A percentile compares a stretch with the other conserved stretches of the same genome.
Conservation (phyloP, 805 yeast genomes). For the Komagataella phaffii region DNA sequence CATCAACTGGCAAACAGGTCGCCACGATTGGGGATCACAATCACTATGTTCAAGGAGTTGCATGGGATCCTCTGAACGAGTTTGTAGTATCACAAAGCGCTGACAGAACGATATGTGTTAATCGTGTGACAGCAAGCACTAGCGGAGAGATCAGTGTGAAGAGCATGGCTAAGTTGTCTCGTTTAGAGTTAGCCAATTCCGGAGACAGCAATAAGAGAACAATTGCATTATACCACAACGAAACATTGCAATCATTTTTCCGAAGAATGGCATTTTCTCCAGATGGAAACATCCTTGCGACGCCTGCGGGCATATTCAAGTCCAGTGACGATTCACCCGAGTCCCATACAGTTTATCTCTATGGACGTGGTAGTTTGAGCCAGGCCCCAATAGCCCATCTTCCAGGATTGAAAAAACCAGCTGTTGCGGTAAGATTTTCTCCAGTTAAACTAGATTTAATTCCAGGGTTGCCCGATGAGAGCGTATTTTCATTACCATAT, state of each 20-base stretch:
- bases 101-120: conserved; percentile 72
- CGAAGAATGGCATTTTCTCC: conserved; percentile 79
- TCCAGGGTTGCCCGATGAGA: conserved; percentile 1
- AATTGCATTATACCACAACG: conserved; percentile 63
- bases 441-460: conserved; percentile 44
- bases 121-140: conserved; percentile 21
- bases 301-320: conserved; percentile 64
- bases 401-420: conserved; percentile 73
- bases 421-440: conserved; percentile 69
- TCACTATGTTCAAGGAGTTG: conserved; percentile 91
- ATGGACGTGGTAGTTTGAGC: conserved; percentile 54
- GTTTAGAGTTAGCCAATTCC: conserved; percentile 13
- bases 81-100: conserved; percentile 81
- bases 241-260: conserved; percentile 81
- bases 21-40: conserved; percentile 57
- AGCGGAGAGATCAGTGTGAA: conserved; percentile 12
- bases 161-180: conserved; percentile 12
- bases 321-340: conserved; percentile 4
- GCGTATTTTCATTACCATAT: conserved; percentile 51
- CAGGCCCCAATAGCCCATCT: conserved; percentile 65
- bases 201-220: conserved; percentile 14
- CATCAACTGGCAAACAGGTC: conserved; percentile 40
- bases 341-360: conserved; percentile 64
- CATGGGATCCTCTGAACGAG: conserved; percentile 84
- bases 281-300: conserved; percentile 69